A percentile compares a stretch with the other conserved stretches of the same genome.
Conservation (phyloP, 441 rosid species). For the Syzygium malaccense region DNA sequence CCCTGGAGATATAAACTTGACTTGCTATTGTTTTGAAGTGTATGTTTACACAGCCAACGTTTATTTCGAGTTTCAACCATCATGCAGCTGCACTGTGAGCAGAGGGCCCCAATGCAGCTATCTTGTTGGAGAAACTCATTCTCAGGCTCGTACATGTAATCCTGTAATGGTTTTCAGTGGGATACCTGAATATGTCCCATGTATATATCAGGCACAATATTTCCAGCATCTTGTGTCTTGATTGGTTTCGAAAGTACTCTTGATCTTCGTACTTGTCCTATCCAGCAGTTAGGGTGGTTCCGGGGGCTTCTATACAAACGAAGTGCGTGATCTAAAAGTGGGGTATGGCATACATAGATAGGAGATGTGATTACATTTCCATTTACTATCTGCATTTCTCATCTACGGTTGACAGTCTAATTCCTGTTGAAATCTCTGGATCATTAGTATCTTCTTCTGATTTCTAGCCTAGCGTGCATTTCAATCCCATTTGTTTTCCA, state of each 20-base stretch:
- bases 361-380: not conserved
- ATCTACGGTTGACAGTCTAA: not conserved
- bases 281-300: not conserved
- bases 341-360: not conserved
- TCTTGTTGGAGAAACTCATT: not conserved
- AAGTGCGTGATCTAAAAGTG: not conserved
- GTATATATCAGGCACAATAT: not conserved
- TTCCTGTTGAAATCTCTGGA: not conserved
- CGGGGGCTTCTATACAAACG: not conserved
- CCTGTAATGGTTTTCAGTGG: not conserved
- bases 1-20: constrained; percentile 32
- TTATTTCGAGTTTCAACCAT: not conserved
- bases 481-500: not conserved
- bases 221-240: not conserved
- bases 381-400: not conserved
- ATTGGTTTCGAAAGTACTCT: not conserved
- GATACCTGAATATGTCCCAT: not conserved
- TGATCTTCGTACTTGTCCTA: not conserved
- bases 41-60: not conserved
- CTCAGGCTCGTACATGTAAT: not conserved
- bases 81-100: not conserved
- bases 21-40: not conserved
- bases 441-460: not conserved
- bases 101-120: not conserved
- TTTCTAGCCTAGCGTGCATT: not conserved